Base-by-base conservation (phyloP, 495 filamentous ascomycete genomes). In the Apiosordaria backusii region DNA sequence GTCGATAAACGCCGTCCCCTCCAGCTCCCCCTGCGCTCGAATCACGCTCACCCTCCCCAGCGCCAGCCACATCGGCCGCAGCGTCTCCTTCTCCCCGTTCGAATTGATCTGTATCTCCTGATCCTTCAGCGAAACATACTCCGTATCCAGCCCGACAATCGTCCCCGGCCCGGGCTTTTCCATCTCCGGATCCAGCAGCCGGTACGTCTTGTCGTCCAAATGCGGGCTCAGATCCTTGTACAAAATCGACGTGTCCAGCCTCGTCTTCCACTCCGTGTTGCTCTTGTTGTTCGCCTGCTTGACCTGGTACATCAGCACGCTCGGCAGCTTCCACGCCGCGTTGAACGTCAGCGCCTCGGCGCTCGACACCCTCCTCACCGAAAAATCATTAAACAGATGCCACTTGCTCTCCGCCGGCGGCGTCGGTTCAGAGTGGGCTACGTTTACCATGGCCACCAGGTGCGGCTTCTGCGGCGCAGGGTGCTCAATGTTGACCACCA, bases 301-400 rank as follows among this genome's bases (percentile, higher is more conserved):
- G 9, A 87, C 77, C 74, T 99, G 95, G 77, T 89, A 99, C 25
- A 91, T 81, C 63, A 99, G 72, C 4, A 98, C 88, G 40, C 89
- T 90, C 2, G 95, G 96, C 58, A 89, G 83, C 80, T 97, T 99
- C 94, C 96, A 98, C 6, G 86, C 81, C 23, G 90, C 85, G 45
- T 91, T 93, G 72, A 98, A 98, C 16, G 88, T 86, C 15, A 98
- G 79, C 4, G 96, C 96, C 73, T 98, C 93, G 45, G 90, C 89
- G 9, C 70, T 80, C 16, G 88, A 82, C 19, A 96, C 83, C n/a
- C 89, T 86, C 4, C 90, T 86, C 35, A 99, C 95, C 15, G 96
- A 80, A 69, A 99, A 99, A 77, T 99, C 95, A 63, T 99, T 99
- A 77, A 99, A 97, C 4, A 99, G 74, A 72, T 97, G 91, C 95